These are phyloP conservation scores for Diutina sp. DNA, from an alignment of 1,139 yeast genomes.

Conservation along the genomic window DNA sequence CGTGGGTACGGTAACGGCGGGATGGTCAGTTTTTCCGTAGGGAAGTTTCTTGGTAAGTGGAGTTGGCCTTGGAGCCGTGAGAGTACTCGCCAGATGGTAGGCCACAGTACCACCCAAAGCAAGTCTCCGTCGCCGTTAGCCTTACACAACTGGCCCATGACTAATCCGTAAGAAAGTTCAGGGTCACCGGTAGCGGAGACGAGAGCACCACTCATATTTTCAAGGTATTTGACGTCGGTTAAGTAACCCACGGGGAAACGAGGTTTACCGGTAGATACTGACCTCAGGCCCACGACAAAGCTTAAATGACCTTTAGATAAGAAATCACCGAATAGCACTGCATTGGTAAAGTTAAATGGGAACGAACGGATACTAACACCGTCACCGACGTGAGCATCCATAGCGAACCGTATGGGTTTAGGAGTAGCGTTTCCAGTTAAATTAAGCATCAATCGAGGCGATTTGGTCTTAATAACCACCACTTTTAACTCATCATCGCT, in stretches of 20 bases:
- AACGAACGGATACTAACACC: not conserved
- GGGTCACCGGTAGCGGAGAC: not conserved
- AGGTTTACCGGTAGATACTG: not conserved
- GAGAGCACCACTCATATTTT: not conserved
- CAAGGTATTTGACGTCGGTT: not conserved
- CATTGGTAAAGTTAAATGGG: constrained; percentile 1
- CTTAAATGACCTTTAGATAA: not conserved
- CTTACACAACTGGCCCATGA: not conserved
- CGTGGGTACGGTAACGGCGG: not conserved
- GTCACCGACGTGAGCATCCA: not conserved
- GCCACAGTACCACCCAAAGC: not conserved
- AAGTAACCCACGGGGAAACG: not conserved
- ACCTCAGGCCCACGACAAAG: not conserved
- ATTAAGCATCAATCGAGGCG: not conserved
- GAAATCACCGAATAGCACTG: not conserved
- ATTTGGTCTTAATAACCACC: not conserved
- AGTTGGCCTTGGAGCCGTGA: not conserved
- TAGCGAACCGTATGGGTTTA: not conserved
- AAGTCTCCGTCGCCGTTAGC: not conserved
- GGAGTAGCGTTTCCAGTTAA: not conserved
- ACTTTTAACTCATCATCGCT: not conserved
- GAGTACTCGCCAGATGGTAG: not conserved
- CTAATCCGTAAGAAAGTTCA: not conserved
- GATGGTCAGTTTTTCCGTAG: not conserved
- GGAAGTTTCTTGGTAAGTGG: not conserved